Conservation (phyloP, 176 grass and related monocot species). For the Carex pumila region DNA sequence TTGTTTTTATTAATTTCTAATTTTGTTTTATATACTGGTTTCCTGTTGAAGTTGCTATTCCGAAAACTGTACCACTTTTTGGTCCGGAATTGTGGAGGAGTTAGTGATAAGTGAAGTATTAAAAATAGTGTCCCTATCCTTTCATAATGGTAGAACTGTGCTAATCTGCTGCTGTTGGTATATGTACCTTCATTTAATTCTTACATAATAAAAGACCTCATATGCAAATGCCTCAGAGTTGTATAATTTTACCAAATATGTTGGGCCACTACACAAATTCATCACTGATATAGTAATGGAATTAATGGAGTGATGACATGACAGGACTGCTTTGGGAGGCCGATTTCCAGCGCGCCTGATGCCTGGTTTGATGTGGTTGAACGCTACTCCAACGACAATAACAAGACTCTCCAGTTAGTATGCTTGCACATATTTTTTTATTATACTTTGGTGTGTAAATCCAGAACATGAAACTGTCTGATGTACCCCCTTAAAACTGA, state of each 20-base stretch:
- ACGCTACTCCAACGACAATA: conserved; percentile 66
- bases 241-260: background rate
- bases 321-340: conserved; percentile 84
- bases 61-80: background rate
- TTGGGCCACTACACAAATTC: background rate
- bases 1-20: background rate
- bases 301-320: background rate
- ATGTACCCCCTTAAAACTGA: background rate
- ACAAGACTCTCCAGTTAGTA: conserved; percentile 75
- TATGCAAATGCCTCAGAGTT: conserved; percentile 3
- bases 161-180: background rate
- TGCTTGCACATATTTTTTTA: background rate
- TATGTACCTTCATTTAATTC: background rate
- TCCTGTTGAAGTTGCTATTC: background rate
- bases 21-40: background rate
- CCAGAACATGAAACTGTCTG: background rate
- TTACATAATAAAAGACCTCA: background rate
- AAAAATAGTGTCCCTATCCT: background rate
- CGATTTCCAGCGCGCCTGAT: conserved; percentile 80
- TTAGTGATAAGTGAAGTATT: background rate
- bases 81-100: background rate
- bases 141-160: background rate
- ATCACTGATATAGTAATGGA: background rate
- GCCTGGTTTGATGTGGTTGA: conserved; percentile 86
- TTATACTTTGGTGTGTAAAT: conserved; percentile 1